Conservation (phyloP, 1,139 yeast genomes). For the Hansenula lynferdii region DNA sequence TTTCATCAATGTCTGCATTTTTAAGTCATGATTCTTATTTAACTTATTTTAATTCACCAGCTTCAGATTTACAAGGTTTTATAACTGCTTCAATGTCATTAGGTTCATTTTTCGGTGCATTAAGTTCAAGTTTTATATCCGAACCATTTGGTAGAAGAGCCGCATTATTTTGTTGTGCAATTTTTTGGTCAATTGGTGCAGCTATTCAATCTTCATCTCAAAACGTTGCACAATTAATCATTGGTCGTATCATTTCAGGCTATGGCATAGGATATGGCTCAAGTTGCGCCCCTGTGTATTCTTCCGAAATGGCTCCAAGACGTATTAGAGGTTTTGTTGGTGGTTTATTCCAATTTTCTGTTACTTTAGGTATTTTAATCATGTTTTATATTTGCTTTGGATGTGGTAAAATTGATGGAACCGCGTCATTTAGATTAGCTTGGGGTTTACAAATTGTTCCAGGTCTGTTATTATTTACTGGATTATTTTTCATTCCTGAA, state of each 20-base stretch:
- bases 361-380: constrained; percentile 41
- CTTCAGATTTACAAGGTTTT: constrained; percentile 49
- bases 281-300: constrained; percentile 27
- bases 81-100: constrained; percentile 59
- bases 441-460: constrained; percentile 55
- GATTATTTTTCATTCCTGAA: constrained; percentile 50
- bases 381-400: constrained; percentile 41
- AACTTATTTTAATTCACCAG: constrained; percentile 37
- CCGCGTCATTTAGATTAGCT: constrained; percentile 43
- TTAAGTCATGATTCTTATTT: constrained; percentile 38
- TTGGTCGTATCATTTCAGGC: constrained; percentile 29
- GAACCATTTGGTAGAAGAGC: constrained; percentile 58
- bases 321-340: constrained; percentile 45
- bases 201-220: constrained; percentile 36
- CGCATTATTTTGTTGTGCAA: constrained; percentile 41
- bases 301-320: constrained; percentile 26
- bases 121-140: constrained; percentile 42
- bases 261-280: constrained; percentile 29
- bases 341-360: constrained; percentile 45
- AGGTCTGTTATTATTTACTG: constrained; percentile 40
- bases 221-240: constrained; percentile 28
- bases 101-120: constrained; percentile 54
- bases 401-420: constrained; percentile 17
- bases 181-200: constrained; percentile 42
- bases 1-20: constrained; percentile 63